Evolutionary conservation across 164 flowering plant species (phyloP), one percentile per base, ranked within the genome.

Genomic region (Dillenia suffruticosa): DNA sequence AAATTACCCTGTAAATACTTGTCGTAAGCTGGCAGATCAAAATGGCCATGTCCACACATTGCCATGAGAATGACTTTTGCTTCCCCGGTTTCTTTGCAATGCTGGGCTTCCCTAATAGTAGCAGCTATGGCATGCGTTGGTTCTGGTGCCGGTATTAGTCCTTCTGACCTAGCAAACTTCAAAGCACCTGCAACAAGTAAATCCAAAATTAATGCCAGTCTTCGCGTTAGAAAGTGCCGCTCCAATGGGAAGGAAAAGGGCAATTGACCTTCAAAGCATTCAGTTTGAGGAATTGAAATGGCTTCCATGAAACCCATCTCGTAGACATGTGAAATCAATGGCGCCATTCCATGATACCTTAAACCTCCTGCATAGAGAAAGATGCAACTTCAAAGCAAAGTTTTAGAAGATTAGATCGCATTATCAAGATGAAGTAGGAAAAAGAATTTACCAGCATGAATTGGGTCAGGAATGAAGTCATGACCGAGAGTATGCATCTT

Each of bases 401-500:
- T 32, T 32, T 26, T 0, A 32, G 40, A 32, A 32, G 40, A 32
- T 32, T 32, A 32, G 40, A 32, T 32, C 5, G 40, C 40, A 32
- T 32, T 32, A 32, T 32, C 40, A 4, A 32, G 40, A 32, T 32
- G 40, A 32, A 32, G 40, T 32, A 5, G 40, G 40, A 32, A 32
- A 43, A 44, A 15, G n/a, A 59, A 70, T 14, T 65, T 79, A 93
- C 98, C 98, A 13, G 97, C 89, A 79, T 94, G 98, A 66, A 94
- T 90, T 13, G 98, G 96, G 61, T 94, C 98, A 0, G 98, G 97
- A 63, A 94, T 81, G 73, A 94, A 94, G 70, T 90, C 92, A 70
- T 94, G 98, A 7, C 98, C 98, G 51, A 94, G 92, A 3, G 97
- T 94, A 56, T 94, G 98, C 98, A 94, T 94, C 86, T 94, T 94